Conservation (phyloP, 176 grass and related monocot genomes). For the Stipa capillata region DNA sequence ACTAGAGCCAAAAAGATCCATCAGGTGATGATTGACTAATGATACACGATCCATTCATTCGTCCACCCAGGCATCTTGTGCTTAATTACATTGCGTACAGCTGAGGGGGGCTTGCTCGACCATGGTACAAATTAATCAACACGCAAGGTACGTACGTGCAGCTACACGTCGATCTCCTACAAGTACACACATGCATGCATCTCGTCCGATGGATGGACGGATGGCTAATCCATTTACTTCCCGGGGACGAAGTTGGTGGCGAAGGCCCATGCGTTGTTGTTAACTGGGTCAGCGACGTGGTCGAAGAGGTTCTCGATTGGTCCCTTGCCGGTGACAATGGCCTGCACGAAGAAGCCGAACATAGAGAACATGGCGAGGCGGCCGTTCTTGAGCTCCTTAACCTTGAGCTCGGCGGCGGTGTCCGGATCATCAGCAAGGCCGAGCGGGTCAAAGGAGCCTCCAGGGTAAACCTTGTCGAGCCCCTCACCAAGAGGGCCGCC, state of each 20-base stretch:
- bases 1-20: too few species aligned
- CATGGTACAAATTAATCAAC: not conserved
- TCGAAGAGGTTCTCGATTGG: slow-evolving; percentile 81
- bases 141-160: not conserved
- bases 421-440: slow-evolving; percentile 57
- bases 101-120: not conserved
- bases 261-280: too few species aligned
- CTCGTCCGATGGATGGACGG: not conserved
- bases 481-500: slow-evolving; percentile 52
- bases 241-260: slow-evolving; percentile 95
- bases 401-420: slow-evolving; percentile 67
- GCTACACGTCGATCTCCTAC: not conserved
- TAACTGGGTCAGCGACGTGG: slow-evolving; percentile 73
- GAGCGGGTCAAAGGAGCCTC: slow-evolving; percentile 47
- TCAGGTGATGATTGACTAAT: too few species aligned
- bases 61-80: not conserved
- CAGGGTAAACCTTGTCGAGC: slow-evolving; percentile 53
- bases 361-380: slow-evolving; percentile 87
- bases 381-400: slow-evolving; percentile 86
- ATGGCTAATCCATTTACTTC: slow-evolving; percentile 14
- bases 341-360: slow-evolving; percentile 89
- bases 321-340: slow-evolving; percentile 81
- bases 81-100: not conserved
- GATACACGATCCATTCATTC: not conserved
- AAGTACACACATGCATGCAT: not conserved